Evolutionary conservation across 768 basidiomycete genomes (phyloP), one percentile per base, ranked within the genome.

Genomic region (Leucosporidium yakuticum): DNA sequence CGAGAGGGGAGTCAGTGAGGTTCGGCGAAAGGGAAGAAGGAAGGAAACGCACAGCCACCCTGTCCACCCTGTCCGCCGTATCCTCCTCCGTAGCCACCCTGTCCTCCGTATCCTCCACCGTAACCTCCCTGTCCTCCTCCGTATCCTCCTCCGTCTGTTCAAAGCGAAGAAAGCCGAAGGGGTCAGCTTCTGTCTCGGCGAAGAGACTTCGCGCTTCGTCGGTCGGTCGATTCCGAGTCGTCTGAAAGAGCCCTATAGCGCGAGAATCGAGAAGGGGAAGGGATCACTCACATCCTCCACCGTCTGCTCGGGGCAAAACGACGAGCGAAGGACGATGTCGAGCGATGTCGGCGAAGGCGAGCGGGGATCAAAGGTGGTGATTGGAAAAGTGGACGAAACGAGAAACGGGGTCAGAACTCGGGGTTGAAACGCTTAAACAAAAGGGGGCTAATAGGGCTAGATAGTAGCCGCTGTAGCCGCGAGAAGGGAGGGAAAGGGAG

Each of bases 91-190:
- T 68, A 50, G 48, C 62, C 60, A 36, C 71, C 74, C 75, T 74
- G 75, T 63, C 74, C 74, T 60, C 68, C 74, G 59, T 59, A 64
- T 48, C 68, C 68, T 32, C 72, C 74, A 31, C 60, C 63, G 61
- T 74, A 70, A 50, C 81, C 77, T 12, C 74, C 62, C 56, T 58
- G 57, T 4, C 66, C 79, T 55, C 78, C 78, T 56, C 74, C 74
- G 67, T 74, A 75, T 50, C 76, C 76, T 62, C 72, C 68, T 49
- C 68, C 65, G 56, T 57, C 56, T 57, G 53, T 27, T 44, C 39
- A 44, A 44, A 44, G 49, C 25, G 53, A 54, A 51, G 50, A 51
- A 51, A 23, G 50, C 66, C 44, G 14, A 23, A 29, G 21, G 47
- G 58, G 54, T 72, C 63, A 67, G 70, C 29, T 23, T 29, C 44